Percentiles rank a stretch among this genome's conserved stretches.
These are phyloP conservation scores for Xanthoconium purpureum DNA, from an alignment of 768 basidiomycete genomes.

Conservation along the genomic window DNA sequence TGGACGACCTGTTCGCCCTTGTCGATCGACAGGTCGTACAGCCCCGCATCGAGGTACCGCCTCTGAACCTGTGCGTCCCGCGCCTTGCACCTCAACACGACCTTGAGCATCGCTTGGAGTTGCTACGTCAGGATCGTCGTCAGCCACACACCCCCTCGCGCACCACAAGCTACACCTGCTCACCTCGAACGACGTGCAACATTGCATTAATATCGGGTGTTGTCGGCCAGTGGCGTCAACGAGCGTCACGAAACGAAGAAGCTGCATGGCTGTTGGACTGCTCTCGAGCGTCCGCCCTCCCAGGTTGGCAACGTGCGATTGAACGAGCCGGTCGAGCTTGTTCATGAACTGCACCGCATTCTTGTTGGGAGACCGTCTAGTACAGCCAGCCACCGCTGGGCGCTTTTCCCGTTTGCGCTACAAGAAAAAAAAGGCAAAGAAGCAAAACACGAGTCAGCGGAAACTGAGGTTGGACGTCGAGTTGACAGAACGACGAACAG, in stretches of 20 bases:
- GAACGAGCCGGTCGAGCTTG: slow-evolving; percentile 23
- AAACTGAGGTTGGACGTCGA: not conserved
- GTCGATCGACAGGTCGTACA: slow-evolving; percentile 26
- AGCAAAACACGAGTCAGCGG: not conserved
- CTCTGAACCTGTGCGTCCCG: slow-evolving; percentile 21
- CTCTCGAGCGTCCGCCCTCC: not conserved
- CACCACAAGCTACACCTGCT: not conserved
- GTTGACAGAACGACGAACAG: slow-evolving; percentile 5
- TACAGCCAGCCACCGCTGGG: not conserved
- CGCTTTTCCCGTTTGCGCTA: slow-evolving; percentile 25
- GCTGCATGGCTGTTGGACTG: slow-evolving; percentile 21
- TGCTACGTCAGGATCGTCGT: slow-evolving; percentile 14
- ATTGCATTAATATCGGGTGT: slow-evolving; percentile 25
- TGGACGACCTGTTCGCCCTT: slow-evolving; percentile 21
- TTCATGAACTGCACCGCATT: slow-evolving; percentile 15
- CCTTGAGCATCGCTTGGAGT: slow-evolving; percentile 19
- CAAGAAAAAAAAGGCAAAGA: not conserved
- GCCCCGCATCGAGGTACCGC: slow-evolving; percentile 22
- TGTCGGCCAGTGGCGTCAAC: slow-evolving; percentile 27
- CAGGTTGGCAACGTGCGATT: slow-evolving; percentile 17
- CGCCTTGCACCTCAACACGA: slow-evolving; percentile 15
- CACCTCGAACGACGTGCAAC: slow-evolving; percentile 27
- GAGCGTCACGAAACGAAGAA: slow-evolving; percentile 22
- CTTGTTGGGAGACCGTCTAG: slow-evolving; percentile 6
- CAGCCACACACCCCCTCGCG: not conserved